Evolutionary conservation across 2,329 filamentous ascomycete genomes (phyloP).

Genomic region (Beauveria bassiana): DNA sequence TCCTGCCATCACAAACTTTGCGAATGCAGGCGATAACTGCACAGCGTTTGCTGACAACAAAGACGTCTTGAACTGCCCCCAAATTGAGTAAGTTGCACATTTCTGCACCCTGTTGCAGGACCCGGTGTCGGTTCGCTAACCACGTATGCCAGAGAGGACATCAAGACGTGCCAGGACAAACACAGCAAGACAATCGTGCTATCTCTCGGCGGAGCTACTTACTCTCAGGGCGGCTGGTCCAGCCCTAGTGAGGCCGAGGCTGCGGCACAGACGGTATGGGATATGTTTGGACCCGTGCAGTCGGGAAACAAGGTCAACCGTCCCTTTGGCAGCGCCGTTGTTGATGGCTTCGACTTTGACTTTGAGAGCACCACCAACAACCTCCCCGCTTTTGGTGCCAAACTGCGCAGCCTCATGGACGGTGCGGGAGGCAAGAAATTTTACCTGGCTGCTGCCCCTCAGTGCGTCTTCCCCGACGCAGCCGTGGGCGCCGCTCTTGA

Average conservation of each 20-base stretch:
- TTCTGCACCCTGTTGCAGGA: not conserved
- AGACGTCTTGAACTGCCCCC: constrained; percentile 50
- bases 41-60: constrained; percentile 47
- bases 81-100: constrained; percentile 48
- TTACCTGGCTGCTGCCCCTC: constrained; percentile 58
- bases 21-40: constrained; percentile 56
- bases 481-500: constrained; percentile 50
- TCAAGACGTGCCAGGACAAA: constrained; percentile 50
- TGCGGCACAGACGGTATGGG: constrained; percentile 59
- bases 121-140: not conserved
- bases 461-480: constrained; percentile 58
- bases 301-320: constrained; percentile 40
- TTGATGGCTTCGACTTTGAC: constrained; percentile 74
- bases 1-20: constrained; percentile 52
- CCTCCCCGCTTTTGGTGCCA: constrained; percentile 52
- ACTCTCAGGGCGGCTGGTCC: constrained; percentile 59
- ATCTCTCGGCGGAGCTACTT: constrained; percentile 64
- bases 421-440: constrained; percentile 46
- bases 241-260: constrained; percentile 41
- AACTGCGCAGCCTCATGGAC: constrained; percentile 49
- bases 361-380: constrained; percentile 55
- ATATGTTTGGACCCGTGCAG: constrained; percentile 56
- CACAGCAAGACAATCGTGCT: constrained; percentile 64
- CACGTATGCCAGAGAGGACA: constrained; percentile 32
- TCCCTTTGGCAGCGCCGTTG: constrained; percentile 56